Conservation (phyloP, 225 moss, liverwort and hornwort genomes). For the Marchantia paleacea region DNA sequence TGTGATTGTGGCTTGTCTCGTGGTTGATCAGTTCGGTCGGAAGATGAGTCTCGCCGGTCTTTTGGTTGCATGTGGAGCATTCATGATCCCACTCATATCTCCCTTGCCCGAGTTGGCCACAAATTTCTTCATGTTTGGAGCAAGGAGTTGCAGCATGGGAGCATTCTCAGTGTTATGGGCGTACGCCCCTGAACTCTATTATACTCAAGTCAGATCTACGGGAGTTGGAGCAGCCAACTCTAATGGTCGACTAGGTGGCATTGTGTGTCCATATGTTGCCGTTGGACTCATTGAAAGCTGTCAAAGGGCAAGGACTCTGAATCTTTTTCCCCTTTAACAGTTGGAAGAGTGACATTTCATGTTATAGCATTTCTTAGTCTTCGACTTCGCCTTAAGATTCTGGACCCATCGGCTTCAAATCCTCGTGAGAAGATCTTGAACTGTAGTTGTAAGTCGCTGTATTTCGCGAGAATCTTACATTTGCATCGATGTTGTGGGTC, state of each 20-base stretch:
- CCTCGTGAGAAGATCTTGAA: not conserved
- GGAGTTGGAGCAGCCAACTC: constrained; percentile 81
- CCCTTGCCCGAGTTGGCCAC: constrained; percentile 49
- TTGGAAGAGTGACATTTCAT: not conserved
- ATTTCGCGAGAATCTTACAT: not conserved
- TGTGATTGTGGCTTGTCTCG: constrained; percentile 74
- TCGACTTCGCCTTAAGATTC: not conserved
- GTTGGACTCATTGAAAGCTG: constrained; percentile 75
- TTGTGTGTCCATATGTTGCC: constrained; percentile 88
- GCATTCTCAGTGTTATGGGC: constrained; percentile 90
- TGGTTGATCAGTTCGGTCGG: constrained; percentile 82
- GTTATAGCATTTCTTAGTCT: not conserved
- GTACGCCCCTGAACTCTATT: constrained; percentile 87
- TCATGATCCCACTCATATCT: constrained; percentile 61
- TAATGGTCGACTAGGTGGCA: constrained; percentile 72
- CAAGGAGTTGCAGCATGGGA: constrained; percentile 92
- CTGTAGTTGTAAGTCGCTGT: not conserved
- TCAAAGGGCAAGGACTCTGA: constrained; percentile 50
- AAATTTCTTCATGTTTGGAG: constrained; percentile 76
- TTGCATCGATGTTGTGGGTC: not conserved
- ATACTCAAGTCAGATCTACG: constrained; percentile 69
- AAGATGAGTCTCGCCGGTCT: constrained; percentile 61
- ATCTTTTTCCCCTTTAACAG: not conserved
- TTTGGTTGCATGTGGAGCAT: constrained; percentile 64
- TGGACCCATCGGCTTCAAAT: not conserved